Base-by-base conservation (phyloP, 768 basidiomycete species). In the Astraeus odoratus region DNA sequence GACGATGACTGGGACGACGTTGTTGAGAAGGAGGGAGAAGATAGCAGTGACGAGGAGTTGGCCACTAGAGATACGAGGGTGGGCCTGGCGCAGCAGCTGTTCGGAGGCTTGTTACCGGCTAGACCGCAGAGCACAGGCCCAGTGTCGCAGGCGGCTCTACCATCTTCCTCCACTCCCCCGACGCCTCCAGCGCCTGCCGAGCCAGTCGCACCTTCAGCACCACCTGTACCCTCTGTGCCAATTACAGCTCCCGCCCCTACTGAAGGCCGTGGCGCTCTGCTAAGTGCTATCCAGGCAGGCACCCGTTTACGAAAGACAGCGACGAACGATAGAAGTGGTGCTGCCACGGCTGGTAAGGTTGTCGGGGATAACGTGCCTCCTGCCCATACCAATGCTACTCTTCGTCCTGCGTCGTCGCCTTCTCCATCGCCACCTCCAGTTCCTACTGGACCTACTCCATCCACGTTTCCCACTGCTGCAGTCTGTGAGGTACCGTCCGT, bases 1-100 rank as follows among this genome's bases (percentile, higher is more conserved):
- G 83, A 86, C 2, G 86, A 87, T 15, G 89, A 91, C 40, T 94
- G 91, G 90, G 90, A 84, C 44, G 80, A 81, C n/a, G 70, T 89
- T 39, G 69, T 78, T 56, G 90, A 93, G 61, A 80, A 78, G 34
- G 76, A 80, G 18, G 77, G 77, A 4, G 75, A 77, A 5, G 81
- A 84, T 53, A 83, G 78, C 50, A 83, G 80, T 42, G 89, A 91
- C 44, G 91, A 92, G 60, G 91, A 92, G 48, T 67, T 84, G 39
- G 70, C 73, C n/a, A 73, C 72, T 3, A 72, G 93, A 35, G 72
- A 69, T 41, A 76, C 72, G 15, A 74, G 87, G 13, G 75, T 75
- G 47, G 78, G 80, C 44, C 78, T 98, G 30, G 94, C 94, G 6
- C 74, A 78, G 50, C 73, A 81, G 46, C 58, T 97, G 35, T 97